Percentiles rank a stretch among this genome's conserved stretches.
phyloP scores from a whole-genome alignment of 352 stramenopile genomes.

The Globisporangium alternatum region DNA sequence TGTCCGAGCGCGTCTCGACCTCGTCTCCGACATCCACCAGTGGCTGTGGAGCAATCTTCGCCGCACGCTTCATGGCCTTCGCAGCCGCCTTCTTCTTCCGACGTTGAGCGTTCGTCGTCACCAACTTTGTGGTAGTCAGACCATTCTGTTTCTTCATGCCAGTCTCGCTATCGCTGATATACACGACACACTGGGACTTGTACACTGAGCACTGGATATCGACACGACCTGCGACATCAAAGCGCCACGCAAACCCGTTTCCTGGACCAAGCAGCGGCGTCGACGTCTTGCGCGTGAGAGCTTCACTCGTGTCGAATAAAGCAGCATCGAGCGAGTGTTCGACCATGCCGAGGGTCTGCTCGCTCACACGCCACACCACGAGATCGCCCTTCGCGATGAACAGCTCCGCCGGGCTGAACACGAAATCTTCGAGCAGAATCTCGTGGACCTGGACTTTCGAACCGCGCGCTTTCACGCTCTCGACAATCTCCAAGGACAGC shows the following conservation, averaged over 20 bases:
- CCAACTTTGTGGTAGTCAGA: slow-evolving; percentile 1
- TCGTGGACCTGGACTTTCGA: slow-evolving; percentile 25
- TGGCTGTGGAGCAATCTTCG: slow-evolving; percentile 11
- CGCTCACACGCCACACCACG: slow-evolving; percentile 38
- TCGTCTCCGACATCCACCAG: slow-evolving; percentile 25
- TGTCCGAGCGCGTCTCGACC: slow-evolving; percentile 12
- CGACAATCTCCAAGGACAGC: slow-evolving; percentile 23
- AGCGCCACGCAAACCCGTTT: slow-evolving; percentile 33
- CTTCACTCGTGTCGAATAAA: slow-evolving; percentile 12
- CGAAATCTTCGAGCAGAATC: slow-evolving; percentile 36
- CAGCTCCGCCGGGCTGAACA: slow-evolving; percentile 29
- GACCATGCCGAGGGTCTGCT: slow-evolving; percentile 29
- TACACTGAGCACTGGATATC: slow-evolving; percentile 37
- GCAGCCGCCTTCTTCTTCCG: slow-evolving; percentile 25
- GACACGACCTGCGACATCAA: slow-evolving; percentile 22
- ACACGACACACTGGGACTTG: slow-evolving; percentile 28
- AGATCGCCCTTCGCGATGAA: slow-evolving; percentile 29
- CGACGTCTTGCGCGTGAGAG: slow-evolving; percentile 13
- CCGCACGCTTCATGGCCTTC: slow-evolving; percentile 17
- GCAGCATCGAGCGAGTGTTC: slow-evolving; percentile 37
- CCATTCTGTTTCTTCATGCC: slow-evolving; percentile 20
- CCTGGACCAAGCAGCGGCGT: slow-evolving; percentile 26
- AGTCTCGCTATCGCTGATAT: slow-evolving; percentile 13
- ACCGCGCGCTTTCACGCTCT: not conserved
- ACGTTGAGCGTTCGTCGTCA: not conserved